phyloP scores from a whole-genome alignment of 2,329 filamentous ascomycete species.

The Colletotrichum sansevieriae region DNA sequence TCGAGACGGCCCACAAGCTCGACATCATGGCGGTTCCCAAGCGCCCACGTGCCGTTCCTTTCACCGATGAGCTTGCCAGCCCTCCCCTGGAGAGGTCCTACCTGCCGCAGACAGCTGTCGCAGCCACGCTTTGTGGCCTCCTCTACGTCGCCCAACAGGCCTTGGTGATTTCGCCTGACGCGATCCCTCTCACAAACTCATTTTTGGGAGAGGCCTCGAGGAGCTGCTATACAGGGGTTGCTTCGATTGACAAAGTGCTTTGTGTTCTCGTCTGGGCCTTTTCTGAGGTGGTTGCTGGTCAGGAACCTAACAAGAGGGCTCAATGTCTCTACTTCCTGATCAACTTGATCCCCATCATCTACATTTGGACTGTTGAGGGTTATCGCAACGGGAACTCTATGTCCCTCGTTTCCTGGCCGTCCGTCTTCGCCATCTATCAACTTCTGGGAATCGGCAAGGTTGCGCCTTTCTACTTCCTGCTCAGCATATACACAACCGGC shows the following conservation, averaged over 20 bases:
- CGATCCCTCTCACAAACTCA: background rate
- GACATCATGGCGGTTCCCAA: conserved; percentile 33
- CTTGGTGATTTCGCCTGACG: background rate
- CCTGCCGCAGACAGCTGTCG: background rate
- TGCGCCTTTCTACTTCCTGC: conserved; percentile 38
- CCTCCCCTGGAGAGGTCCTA: background rate
- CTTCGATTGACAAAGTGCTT: background rate
- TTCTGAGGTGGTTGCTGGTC: conserved; percentile 1
- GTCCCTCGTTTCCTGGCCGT: conserved; percentile 37
- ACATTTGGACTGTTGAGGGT: conserved; percentile 46
- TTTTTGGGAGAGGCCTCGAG: conserved; percentile 4
- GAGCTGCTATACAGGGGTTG: background rate
- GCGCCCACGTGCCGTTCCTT: conserved; percentile 38
- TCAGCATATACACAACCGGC: conserved; percentile 19
- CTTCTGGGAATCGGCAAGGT: conserved; percentile 37
- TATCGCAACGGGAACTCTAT: conserved; percentile 42
- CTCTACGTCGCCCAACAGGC: conserved; percentile 10
- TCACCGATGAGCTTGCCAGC: conserved; percentile 41
- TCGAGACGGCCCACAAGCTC: conserved; percentile 19
- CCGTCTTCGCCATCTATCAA: conserved; percentile 39
- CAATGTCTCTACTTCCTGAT: conserved; percentile 41
- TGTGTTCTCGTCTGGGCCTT: conserved; percentile 7
- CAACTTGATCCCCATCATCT: conserved; percentile 43
- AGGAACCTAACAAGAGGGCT: background rate
- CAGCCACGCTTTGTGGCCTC: background rate